Evolutionary conservation across 345 rosid species (phyloP).

Genomic region (Lepidium sativum): DNA sequence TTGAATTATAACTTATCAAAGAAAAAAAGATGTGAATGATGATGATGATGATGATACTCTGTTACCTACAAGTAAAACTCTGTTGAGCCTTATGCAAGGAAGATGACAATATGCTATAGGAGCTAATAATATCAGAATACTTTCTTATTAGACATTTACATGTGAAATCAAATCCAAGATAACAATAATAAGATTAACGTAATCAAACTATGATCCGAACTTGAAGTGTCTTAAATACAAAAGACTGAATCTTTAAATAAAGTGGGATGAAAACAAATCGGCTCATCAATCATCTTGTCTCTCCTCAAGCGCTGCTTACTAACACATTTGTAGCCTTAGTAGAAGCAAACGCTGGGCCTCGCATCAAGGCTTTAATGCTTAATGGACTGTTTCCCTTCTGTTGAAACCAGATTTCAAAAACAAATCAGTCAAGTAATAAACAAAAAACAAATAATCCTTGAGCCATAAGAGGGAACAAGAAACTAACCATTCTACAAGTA

Average conservation of each 20-base stretch:
- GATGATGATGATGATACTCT: neutral
- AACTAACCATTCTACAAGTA: slow-evolving; percentile 65
- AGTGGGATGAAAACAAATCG: neutral
- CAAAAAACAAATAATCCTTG: neutral
- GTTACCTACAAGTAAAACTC: neutral
- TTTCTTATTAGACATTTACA: slow-evolving; percentile 11
- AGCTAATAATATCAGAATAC: neutral
- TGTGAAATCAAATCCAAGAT: neutral
- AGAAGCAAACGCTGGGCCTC: slow-evolving; percentile 39
- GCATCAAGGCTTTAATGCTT: slow-evolving; percentile 41
- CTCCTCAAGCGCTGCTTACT: slow-evolving; percentile 26
- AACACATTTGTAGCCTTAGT: slow-evolving; percentile 17
- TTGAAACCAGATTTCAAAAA: neutral
- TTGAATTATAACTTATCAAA: too few relatives aligned
- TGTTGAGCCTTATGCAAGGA: neutral
- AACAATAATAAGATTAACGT: neutral
- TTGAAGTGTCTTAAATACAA: slow-evolving; percentile 5
- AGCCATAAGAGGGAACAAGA: neutral
- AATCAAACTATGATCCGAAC: slow-evolving; percentile 10
- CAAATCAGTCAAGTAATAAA: neutral
- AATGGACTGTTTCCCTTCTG: slow-evolving; percentile 62
- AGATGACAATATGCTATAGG: neutral
- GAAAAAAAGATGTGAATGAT: too few relatives aligned
- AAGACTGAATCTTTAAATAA: slow-evolving; percentile 7
- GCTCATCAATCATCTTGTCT: neutral